These are phyloP conservation scores for Halophytophthora batemanensis DNA, from an alignment of 352 stramenopile genomes.

Conservation along the genomic window DNA sequence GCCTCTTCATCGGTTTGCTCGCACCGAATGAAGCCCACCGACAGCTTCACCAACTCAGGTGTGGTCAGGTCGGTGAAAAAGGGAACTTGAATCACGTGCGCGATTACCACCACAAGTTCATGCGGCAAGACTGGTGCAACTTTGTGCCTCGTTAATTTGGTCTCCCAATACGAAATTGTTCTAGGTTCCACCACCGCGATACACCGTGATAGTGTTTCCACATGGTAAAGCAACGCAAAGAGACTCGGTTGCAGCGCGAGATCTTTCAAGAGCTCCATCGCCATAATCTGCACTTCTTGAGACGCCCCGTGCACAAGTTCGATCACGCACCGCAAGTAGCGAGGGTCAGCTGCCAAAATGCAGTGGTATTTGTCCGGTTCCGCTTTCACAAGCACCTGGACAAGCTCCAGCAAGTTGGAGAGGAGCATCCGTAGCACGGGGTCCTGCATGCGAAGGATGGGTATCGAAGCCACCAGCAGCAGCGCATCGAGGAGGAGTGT, in stretches of 20 bases:
- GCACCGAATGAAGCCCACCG: conserved; percentile 21
- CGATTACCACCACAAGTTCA: conserved; percentile 13
- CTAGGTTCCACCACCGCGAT: conserved; percentile 2
- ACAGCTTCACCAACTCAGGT: conserved; percentile 24
- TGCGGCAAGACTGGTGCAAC: conserved; percentile 13
- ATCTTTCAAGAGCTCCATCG: conserved; percentile 20
- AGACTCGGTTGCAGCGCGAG: conserved; percentile 8
- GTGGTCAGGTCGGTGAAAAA: conserved; percentile 27
- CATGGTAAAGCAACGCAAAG: conserved; percentile 11
- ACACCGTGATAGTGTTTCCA: conserved; percentile 10
- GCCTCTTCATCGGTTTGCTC: background rate
- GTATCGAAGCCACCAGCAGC: conserved; percentile 8
- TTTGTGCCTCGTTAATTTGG: conserved; percentile 6
- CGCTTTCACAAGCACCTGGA: conserved; percentile 3
- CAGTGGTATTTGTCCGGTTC: conserved; percentile 7
- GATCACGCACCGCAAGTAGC: conserved; percentile 24
- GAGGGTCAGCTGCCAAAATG: conserved; percentile 15
- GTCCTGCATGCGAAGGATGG: conserved; percentile 19
- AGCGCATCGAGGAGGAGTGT: conserved; percentile 14
- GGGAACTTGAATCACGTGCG: conserved; percentile 22
- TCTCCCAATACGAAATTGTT: conserved; percentile 6
- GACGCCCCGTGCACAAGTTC: conserved; percentile 21
- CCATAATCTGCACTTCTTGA: conserved; percentile 18
- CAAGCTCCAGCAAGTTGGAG: conserved; percentile 16
- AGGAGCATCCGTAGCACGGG: conserved; percentile 9